These are phyloP conservation scores for Glycine latifolia DNA, from an alignment of 306 rosid genomes.

Conservation along the genomic window DNA sequence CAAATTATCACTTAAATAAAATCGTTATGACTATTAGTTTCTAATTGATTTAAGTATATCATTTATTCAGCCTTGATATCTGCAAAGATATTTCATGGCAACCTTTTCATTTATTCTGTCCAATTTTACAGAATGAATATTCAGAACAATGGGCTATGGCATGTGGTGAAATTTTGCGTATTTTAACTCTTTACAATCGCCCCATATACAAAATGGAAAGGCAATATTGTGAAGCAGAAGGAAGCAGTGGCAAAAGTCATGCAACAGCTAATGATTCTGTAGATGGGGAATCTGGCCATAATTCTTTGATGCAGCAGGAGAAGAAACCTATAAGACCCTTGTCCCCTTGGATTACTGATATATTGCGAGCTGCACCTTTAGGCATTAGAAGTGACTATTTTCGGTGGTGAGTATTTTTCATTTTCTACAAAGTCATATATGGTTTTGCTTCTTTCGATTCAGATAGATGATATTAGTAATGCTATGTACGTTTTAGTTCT, in stretches of 20 bases:
- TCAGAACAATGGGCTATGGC: constrained; percentile 98
- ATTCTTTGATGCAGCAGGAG: constrained; percentile 61
- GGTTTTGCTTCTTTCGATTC: constrained; percentile 7
- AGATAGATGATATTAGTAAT: not conserved
- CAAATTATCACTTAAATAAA: constrained; percentile 13
- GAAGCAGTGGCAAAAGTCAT: constrained; percentile 69
- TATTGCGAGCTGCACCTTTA: constrained; percentile 80
- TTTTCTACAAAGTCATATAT: not conserved
- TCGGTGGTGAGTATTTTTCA: constrained; percentile 76
- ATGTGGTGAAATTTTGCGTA: constrained; percentile 85
- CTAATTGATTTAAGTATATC: not conserved
- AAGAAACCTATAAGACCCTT: constrained; percentile 80
- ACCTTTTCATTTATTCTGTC: constrained; percentile 11
- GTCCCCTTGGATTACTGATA: constrained; percentile 92
- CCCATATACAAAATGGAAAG: constrained; percentile 75
- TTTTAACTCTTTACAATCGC: constrained; percentile 88
- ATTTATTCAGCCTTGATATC: constrained; percentile 21
- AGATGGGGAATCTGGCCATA: constrained; percentile 55
- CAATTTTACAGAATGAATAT: constrained; percentile 66
- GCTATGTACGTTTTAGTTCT: not conserved
- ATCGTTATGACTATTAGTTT: not conserved
- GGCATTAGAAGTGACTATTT: constrained; percentile 90
- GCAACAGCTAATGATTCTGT: constrained; percentile 63
- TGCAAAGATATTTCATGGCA: not conserved
- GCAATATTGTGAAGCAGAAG: constrained; percentile 62